Conservation (phyloP, 768 basidiomycete species). For the Guyanaporus albipodus region DNA sequence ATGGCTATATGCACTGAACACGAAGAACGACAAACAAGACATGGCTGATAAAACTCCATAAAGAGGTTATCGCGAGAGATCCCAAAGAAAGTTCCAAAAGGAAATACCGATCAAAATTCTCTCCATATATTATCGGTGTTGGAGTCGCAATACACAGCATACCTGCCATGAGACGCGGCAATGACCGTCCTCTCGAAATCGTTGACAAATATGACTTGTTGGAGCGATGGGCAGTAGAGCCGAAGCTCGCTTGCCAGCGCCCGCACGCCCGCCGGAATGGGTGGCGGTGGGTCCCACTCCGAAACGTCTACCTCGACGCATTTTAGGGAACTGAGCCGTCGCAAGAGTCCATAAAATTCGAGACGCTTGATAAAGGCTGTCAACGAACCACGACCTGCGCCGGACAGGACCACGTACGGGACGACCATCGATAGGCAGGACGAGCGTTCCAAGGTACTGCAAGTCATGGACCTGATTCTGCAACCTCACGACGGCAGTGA, state of each 20-base stretch:
- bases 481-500: slow-evolving; percentile 39
- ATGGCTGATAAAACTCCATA: slow-evolving; percentile 3
- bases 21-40: slow-evolving; percentile 10
- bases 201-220: slow-evolving; percentile 55
- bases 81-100: slow-evolving; percentile 1
- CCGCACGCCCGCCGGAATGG: slow-evolving; percentile 48
- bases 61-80: background rate
- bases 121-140: slow-evolving; percentile 30
- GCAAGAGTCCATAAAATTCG: slow-evolving; percentile 56
- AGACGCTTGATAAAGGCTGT: slow-evolving; percentile 45
- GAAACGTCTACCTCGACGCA: slow-evolving; percentile 63
- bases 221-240: slow-evolving; percentile 52
- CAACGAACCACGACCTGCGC: background rate
- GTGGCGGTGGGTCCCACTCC: slow-evolving; percentile 59
- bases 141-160: slow-evolving; percentile 25
- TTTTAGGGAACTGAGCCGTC: slow-evolving; percentile 46
- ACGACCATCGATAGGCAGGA: slow-evolving; percentile 50
- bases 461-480: slow-evolving; percentile 37
- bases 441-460: slow-evolving; percentile 61
- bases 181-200: slow-evolving; percentile 55
- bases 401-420: slow-evolving; percentile 23
- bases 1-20: slow-evolving; percentile 18
- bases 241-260: slow-evolving; percentile 58
- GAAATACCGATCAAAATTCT: slow-evolving; percentile 25
- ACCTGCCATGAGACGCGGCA: slow-evolving; percentile 34